Evolutionary conservation across 2,329 filamentous ascomycete genomes (phyloP), one percentile per base, ranked within the genome.

Genomic region (Coniochaeta prunicola): DNA sequence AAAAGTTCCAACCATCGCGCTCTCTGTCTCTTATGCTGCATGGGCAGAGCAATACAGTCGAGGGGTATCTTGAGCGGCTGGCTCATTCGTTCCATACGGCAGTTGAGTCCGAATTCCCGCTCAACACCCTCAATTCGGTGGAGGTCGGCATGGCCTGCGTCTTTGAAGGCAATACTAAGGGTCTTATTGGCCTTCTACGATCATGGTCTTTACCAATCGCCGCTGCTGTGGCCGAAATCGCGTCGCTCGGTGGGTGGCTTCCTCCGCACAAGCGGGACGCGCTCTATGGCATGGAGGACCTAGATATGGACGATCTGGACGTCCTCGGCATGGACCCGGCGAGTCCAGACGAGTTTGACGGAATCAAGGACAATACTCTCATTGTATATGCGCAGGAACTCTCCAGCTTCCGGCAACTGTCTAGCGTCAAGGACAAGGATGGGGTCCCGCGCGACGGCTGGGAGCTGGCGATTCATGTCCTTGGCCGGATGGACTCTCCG

Each of bases 261-360:
- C 86, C 88, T 26, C 78, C 80, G 28, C 77, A 81, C 31, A 77
- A 81, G 58, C 73, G 80, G 7, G 76, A 79, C 31, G 80, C 77
- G 62, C 73, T 85, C 53, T 76, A 83, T 38, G 76, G 75, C 7
- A 80, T 89, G 65, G 81, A 85, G 36, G 87, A 85, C 26, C 83
- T 96, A 59, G 91, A 92, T 67, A 84, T 90, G 73, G 88, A 92
- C 62, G 92, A 97, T 68, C 76, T 97, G 50, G 90, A 94, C 75
- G 83, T 97, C 10, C 77, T 97, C 13, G 92, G 84, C 17, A 75
- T 91, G 79, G 83, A 77, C 24, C 77, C 79, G 54, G 78, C 76
- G 7, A 83, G 82, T 1, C 79, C 84, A 10, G 80, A 85, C 58
- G 82, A 86, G 63, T 69, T 80, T 54, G 80, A 85, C 61, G 79